Percentiles rank a stretch among this genome's conserved stretches.
These are phyloP conservation scores for Fusarium veterinarium DNA, from an alignment of 2,329 filamentous ascomycete genomes.

Conservation along the genomic window DNA sequence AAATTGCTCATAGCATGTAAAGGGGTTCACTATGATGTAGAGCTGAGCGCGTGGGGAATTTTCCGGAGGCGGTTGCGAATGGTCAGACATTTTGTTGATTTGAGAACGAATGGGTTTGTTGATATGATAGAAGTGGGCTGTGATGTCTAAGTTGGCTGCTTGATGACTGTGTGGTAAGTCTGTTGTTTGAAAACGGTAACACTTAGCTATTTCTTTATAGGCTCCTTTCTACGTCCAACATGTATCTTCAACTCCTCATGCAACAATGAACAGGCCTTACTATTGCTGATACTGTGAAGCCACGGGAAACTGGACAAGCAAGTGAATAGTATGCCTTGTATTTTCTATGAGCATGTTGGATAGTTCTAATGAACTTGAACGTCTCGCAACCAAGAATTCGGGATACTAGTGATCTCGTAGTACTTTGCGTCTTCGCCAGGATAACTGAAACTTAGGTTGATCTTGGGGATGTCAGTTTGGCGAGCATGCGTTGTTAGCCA, in stretches of 20 bases:
- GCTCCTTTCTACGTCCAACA: not conserved
- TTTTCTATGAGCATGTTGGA: rapidly evolving
- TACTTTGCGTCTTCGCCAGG: not conserved
- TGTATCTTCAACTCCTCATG: rapidly evolving
- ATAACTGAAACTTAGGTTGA: not conserved
- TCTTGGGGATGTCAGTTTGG: not conserved
- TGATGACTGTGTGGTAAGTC: not conserved
- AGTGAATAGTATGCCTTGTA: not conserved
- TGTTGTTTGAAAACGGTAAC: rapidly evolving
- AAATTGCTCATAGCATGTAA: not conserved
- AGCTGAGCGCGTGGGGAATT: not conserved
- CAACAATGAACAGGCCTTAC: not conserved
- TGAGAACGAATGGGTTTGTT: no score
- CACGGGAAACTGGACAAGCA: not conserved
- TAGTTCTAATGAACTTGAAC: not conserved
- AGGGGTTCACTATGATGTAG: not conserved
- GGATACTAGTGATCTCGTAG: not conserved
- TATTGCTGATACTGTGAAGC: no score
- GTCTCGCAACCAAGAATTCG: not conserved
- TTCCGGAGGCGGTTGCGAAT: not conserved
- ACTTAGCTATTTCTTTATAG: rapidly evolving
- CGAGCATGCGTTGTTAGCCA: not conserved
- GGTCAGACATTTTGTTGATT: not conserved
- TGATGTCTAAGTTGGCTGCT: rapidly evolving
- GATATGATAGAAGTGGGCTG: no score